These are phyloP conservation scores for Schizonepeta tenuifolia DNA, from an alignment of 257 asterid genomes.

Conservation along the genomic window DNA sequence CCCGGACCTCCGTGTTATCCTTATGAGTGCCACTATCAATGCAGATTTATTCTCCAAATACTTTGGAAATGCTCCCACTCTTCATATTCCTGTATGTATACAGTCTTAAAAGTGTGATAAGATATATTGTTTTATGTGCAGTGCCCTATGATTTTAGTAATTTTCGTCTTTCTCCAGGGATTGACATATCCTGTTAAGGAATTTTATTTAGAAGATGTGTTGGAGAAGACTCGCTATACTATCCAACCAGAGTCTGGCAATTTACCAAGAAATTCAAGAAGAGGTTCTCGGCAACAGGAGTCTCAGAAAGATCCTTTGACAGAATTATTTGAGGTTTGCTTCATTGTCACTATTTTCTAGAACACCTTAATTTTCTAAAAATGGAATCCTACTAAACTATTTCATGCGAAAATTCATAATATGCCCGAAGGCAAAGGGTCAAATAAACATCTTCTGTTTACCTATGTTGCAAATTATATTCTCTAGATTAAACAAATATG, in stretches of 20 bases:
- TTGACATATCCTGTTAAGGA: slow-evolving; percentile 87
- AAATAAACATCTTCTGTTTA: not conserved
- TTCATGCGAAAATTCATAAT: not conserved
- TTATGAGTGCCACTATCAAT: slow-evolving; percentile 98
- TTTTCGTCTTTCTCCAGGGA: slow-evolving; percentile 58
- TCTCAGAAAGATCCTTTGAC: slow-evolving; percentile 73
- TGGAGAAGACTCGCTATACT: slow-evolving; percentile 73
- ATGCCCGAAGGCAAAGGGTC: not conserved
- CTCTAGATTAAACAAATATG: not conserved
- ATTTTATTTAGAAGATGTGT: slow-evolving; percentile 82
- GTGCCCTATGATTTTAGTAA: not conserved
- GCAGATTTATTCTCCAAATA: slow-evolving; percentile 86
- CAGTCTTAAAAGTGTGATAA: slow-evolving; percentile 17
- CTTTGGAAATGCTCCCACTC: slow-evolving; percentile 89
- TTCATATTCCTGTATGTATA: slow-evolving; percentile 79
- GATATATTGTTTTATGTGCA: slow-evolving; percentile 20
- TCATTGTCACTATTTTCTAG: slow-evolving; percentile 13
- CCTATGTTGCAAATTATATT: not conserved
- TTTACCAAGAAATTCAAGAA: slow-evolving; percentile 66
- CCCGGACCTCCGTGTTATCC: slow-evolving; percentile 84
- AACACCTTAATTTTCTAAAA: not conserved
- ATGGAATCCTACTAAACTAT: not conserved
- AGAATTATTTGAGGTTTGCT: slow-evolving; percentile 76
- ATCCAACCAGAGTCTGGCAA: slow-evolving; percentile 59
- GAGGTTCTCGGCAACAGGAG: slow-evolving; percentile 69